Evolutionary conservation across 208 protist species (phyloP).

Genomic region (Trypanosoma brucei): DNA sequence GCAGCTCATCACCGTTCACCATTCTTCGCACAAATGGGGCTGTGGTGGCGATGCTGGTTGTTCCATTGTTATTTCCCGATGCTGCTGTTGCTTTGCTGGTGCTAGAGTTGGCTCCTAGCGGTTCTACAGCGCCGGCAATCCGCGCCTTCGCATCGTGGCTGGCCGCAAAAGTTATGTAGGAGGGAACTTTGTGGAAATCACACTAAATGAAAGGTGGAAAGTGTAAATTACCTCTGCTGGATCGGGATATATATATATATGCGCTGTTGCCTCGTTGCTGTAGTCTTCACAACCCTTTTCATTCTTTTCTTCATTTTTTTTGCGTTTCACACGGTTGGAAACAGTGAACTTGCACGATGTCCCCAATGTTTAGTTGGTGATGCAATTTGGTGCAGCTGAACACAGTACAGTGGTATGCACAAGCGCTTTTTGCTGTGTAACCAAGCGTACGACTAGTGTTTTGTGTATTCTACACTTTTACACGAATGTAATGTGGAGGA

Average conservation of each 20-base stretch:
- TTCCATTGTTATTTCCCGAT: background rate
- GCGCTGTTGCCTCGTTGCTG: too few species aligned
- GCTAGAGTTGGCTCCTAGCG: background rate
- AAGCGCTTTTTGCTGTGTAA: background rate
- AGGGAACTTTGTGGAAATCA: background rate
- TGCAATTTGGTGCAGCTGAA: too few species aligned
- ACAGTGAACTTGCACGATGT: too few species aligned
- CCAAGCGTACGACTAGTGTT: background rate
- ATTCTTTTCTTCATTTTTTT: too few species aligned
- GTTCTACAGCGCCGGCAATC: slow-evolving; percentile 10
- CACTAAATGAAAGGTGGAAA: too few species aligned
- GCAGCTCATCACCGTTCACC: background rate
- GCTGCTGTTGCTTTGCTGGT: background rate
- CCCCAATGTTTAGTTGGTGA: too few species aligned
- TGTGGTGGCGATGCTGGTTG: background rate
- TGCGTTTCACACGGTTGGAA: too few species aligned
- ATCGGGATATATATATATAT: too few species aligned
- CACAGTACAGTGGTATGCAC: background rate
- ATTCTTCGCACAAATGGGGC: background rate
- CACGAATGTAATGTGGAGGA: background rate
- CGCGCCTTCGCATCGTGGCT: slow-evolving; percentile 42
- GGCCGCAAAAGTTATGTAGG: slow-evolving; percentile 29
- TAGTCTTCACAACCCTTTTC: too few species aligned
- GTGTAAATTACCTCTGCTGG: too few species aligned
- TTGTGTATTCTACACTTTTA: background rate